Conservation (phyloP, 1,284 basidiomycete species). For the Melampsora larici-populina region DNA sequence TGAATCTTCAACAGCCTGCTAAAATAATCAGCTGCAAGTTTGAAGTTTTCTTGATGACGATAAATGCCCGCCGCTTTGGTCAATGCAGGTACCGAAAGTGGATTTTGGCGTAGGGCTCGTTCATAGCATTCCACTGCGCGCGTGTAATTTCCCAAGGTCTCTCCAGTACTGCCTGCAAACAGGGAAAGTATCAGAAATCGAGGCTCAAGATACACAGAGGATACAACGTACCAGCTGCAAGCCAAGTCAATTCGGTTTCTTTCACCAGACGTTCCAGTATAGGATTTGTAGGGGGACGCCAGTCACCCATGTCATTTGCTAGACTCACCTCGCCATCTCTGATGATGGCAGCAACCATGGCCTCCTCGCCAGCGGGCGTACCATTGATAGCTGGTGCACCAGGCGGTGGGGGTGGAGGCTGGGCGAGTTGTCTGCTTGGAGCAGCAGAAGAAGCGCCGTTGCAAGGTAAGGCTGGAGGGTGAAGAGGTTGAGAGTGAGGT, state of each 20-base stretch:
- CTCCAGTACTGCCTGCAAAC: slow-evolving; percentile 60
- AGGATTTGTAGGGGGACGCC: slow-evolving; percentile 20
- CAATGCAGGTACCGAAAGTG: slow-evolving; percentile 76
- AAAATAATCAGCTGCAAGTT: slow-evolving; percentile 53
- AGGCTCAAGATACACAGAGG: slow-evolving; percentile 40
- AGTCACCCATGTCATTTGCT: slow-evolving; percentile 14
- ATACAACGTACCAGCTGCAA: slow-evolving; percentile 29
- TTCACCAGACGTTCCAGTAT: slow-evolving; percentile 23
- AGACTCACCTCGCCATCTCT: slow-evolving; percentile 22
- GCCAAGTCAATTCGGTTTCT: slow-evolving; percentile 25
- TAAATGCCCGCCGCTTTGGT: slow-evolving; percentile 77
- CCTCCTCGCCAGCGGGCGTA: slow-evolving; percentile 5
- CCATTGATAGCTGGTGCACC: slow-evolving; percentile 17
- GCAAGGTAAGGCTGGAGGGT: slow-evolving; percentile 16
- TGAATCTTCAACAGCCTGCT: slow-evolving; percentile 61
- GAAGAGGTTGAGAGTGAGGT: not conserved
- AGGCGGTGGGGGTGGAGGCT: slow-evolving; percentile 25
- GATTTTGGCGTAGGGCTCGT: slow-evolving; percentile 84
- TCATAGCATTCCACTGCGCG: slow-evolving; percentile 85
- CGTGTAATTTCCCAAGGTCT: slow-evolving; percentile 83
- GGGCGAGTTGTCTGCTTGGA: slow-evolving; percentile 20
- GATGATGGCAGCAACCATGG: slow-evolving; percentile 26
- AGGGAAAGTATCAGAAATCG: slow-evolving; percentile 47
- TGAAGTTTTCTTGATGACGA: slow-evolving; percentile 57
- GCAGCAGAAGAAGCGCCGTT: not conserved